Evolutionary conservation across 805 yeast genomes (phyloP), one percentile per base, ranked within the genome.

Genomic region (Hanseniaspora thailandica): DNA sequence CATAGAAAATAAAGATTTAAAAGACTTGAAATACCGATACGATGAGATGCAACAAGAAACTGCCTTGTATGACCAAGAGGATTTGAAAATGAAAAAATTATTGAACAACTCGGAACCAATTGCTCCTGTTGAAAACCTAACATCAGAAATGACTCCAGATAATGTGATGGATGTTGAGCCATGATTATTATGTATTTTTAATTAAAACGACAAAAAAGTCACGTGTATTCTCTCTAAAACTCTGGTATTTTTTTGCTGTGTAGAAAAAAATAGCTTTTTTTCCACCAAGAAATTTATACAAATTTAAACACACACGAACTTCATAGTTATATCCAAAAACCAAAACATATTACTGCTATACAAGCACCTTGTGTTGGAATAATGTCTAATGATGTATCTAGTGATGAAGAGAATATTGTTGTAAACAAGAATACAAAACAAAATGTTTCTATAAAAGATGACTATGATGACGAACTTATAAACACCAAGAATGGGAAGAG

Each of bases 41-140:
- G 74, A 75, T 15, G 87, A 84, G 59, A 75, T 71, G 53, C 77
- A 89, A 7, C 81, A 86, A 2, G 95, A 87, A 57, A 96, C 87
- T 58, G 76, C 84, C 58, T 80, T 78, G 1, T 82, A 83, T 79
- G 98, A 93, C 66, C 63, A 88, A 3, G 62, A 90, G 3, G 97
- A 93, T 63, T 34, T 28, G 12, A 9, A 43, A 40, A 35, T 5
- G 2, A 43, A 34, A 96, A 93, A 66, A 75, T 84, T 0, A 89
- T 84, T 55, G 82, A 78, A 31, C 76, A 73, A 48, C 15, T 5
- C 20, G 9, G 35, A 43, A n/a, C 17, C 15, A n/a, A 43, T 28
- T 43, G 46, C 35, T 28, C 35, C 46, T 8, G 36, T 34, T 15
- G 30, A 45, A 9, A 45, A n/a, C 31, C 15, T 23, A 3, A 31